Percentiles rank a stretch among this genome's conserved stretches.
Evolutionary conservation across 2,329 filamentous ascomycete species (phyloP).

Genomic region (Colletotrichum phormii): DNA sequence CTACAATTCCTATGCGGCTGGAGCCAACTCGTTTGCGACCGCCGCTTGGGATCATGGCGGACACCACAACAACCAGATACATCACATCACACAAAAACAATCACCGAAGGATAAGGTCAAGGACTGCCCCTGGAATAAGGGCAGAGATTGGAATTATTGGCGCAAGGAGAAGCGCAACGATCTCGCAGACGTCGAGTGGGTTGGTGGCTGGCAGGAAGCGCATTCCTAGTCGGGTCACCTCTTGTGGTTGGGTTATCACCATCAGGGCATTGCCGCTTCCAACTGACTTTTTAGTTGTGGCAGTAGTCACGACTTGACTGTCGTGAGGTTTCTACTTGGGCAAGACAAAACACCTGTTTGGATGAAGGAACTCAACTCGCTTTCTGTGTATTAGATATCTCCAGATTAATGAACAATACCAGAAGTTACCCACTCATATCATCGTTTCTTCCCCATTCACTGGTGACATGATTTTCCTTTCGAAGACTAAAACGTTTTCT

Average conservation of each 20-base stretch:
- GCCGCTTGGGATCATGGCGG: constrained; percentile 61
- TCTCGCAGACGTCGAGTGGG: constrained; percentile 89
- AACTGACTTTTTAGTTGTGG: not conserved
- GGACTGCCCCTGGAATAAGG: constrained; percentile 68
- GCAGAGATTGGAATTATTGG: constrained; percentile 70
- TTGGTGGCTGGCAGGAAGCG: constrained; percentile 86
- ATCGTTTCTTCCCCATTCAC: not conserved
- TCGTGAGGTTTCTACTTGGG: not conserved
- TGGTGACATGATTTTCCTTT: not conserved
- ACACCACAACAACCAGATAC: constrained; percentile 50
- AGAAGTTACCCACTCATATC: constrained; percentile 74
- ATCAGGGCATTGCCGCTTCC: constrained; percentile 1
- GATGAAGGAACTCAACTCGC: constrained; percentile 64
- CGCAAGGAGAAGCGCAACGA: constrained; percentile 72
- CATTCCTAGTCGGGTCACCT: constrained; percentile 58
- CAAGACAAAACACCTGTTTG: constrained; percentile 30
- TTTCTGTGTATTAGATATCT: constrained; percentile 73
- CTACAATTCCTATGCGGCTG: constrained; percentile 60
- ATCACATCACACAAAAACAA: constrained; percentile 52
- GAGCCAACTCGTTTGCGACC: constrained; percentile 58
- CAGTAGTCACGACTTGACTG: not conserved
- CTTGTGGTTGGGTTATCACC: constrained; percentile 69
- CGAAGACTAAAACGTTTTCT: not conserved
- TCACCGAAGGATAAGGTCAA: constrained; percentile 59
- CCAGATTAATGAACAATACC: constrained; percentile 64